Percentiles rank a stretch among this genome's conserved stretches.
These are phyloP conservation scores for Galium porrigens DNA, from an alignment of 305 asterid genomes.

Conservation along the genomic window DNA sequence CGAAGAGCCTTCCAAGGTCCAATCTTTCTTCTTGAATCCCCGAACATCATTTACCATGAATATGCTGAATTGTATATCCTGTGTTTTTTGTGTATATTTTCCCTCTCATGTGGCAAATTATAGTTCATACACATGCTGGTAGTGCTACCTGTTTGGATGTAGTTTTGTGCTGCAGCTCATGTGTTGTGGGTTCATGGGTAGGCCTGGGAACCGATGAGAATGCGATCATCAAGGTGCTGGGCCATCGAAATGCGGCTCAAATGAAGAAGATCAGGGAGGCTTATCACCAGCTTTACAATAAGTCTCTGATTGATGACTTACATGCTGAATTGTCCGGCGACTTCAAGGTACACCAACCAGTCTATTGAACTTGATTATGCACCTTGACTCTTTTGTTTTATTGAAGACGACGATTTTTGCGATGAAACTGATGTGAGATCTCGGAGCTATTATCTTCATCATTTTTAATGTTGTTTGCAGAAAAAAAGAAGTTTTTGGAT, in stretches of 20 bases:
- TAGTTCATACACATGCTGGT: slow-evolving; percentile 1
- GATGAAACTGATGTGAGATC: not conserved
- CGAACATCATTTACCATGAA: not conserved
- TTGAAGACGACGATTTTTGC: not conserved
- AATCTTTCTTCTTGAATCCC: not conserved
- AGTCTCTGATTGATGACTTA: slow-evolving; percentile 41
- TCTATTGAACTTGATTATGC: not conserved
- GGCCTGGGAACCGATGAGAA: slow-evolving; percentile 64
- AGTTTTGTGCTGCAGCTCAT: slow-evolving; percentile 3
- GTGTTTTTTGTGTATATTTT: not conserved
- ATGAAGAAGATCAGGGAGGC: slow-evolving; percentile 47
- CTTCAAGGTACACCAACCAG: slow-evolving; percentile 34
- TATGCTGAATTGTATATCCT: not conserved
- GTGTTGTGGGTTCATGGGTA: slow-evolving; percentile 15
- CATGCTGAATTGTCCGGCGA: slow-evolving; percentile 54
- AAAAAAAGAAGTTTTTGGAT: too few relatives aligned
- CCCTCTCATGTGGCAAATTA: not conserved
- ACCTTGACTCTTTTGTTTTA: not conserved
- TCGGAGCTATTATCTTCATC: not conserved
- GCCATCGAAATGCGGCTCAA: slow-evolving; percentile 51
- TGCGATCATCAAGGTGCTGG: slow-evolving; percentile 44
- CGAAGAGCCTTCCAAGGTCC: slow-evolving; percentile 42
- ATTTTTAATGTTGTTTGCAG: not conserved
- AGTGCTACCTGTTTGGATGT: slow-evolving; percentile 3
- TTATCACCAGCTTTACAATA: slow-evolving; percentile 39